Evolutionary conservation across 352 stramenopile genomes (phyloP).

Genomic region (Globisporangium iwayamae): DNA sequence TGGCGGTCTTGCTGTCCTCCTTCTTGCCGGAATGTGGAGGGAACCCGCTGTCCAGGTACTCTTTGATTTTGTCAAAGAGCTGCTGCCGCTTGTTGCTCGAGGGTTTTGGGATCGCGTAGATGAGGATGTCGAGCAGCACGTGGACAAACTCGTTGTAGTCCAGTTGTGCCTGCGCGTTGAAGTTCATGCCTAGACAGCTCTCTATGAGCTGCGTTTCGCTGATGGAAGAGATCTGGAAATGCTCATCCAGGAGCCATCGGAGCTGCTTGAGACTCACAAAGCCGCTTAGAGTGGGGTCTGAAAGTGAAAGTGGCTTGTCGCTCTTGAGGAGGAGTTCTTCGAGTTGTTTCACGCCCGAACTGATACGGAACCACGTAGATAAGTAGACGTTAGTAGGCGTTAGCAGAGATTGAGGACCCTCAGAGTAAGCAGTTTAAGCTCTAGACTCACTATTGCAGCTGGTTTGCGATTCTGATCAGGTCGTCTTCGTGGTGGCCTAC

Average conservation of each 20-base stretch:
- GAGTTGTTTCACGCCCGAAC: constrained; percentile 38
- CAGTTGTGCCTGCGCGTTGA: constrained; percentile 44
- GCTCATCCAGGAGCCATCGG: constrained; percentile 33
- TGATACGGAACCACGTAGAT: constrained; percentile 1
- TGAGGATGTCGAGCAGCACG: constrained; percentile 52
- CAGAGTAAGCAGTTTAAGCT: neutral
- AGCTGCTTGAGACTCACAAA: constrained; percentile 59
- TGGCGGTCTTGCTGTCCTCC: neutral
- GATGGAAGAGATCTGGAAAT: constrained; percentile 28
- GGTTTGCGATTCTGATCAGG: constrained; percentile 40
- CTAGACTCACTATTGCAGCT: constrained; percentile 44
- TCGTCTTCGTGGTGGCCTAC: constrained; percentile 34
- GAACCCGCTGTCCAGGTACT: constrained; percentile 50
- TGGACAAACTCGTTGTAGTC: constrained; percentile 49
- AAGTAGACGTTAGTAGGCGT: neutral
- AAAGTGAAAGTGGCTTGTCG: constrained; percentile 9
- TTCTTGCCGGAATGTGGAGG: neutral
- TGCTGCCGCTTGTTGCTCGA: constrained; percentile 20
- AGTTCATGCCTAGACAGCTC: constrained; percentile 60
- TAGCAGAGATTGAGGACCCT: neutral
- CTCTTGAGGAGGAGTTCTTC: constrained; percentile 31
- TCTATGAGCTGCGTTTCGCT: constrained; percentile 43
- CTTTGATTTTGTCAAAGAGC: constrained; percentile 21
- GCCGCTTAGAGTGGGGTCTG: constrained; percentile 11
- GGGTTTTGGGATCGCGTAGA: constrained; percentile 35